Conservation (phyloP, 371 early-diverging fungal genomes). For the Syncephalastrum contaminatum region DNA sequence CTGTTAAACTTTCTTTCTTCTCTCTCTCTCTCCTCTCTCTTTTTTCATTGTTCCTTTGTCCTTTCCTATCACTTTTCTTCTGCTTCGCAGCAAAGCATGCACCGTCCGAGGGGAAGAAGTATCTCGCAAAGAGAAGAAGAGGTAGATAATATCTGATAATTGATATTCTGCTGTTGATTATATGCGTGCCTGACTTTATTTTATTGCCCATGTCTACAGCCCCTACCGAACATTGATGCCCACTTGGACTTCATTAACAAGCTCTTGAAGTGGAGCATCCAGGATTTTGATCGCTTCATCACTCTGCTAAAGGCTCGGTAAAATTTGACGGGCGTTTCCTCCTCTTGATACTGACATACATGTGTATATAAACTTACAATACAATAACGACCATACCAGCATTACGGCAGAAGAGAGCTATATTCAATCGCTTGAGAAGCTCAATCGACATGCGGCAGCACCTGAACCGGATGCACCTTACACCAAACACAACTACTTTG, state of each 20-base stretch:
- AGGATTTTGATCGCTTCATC: constrained; percentile 17
- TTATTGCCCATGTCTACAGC: constrained; percentile 4
- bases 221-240: constrained; percentile 14
- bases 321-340: background rate
- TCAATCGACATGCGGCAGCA: constrained; percentile 4
- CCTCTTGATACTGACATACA: too few relatives aligned
- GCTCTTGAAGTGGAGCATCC: constrained; percentile 15
- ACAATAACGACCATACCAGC: background rate
- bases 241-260: constrained; percentile 17
- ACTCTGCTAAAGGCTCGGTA: constrained; percentile 12
- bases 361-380: too few relatives aligned
- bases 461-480: constrained; percentile 13
- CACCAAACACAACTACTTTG: constrained; percentile 2
- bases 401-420: constrained; percentile 14
- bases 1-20: background rate
- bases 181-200: background rate
- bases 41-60: too few relatives aligned
- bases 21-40: constrained; percentile 2
- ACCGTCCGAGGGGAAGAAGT: constrained; percentile 7
- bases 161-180: too few relatives aligned
- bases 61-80: constrained; percentile 1
- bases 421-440: constrained; percentile 10
- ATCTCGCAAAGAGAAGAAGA: too few relatives aligned
- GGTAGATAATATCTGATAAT: too few relatives aligned
- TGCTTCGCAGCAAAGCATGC: constrained; percentile 9